Conservation (phyloP, 2,329 filamentous ascomycete species). For the Exophiala viscosa region DNA sequence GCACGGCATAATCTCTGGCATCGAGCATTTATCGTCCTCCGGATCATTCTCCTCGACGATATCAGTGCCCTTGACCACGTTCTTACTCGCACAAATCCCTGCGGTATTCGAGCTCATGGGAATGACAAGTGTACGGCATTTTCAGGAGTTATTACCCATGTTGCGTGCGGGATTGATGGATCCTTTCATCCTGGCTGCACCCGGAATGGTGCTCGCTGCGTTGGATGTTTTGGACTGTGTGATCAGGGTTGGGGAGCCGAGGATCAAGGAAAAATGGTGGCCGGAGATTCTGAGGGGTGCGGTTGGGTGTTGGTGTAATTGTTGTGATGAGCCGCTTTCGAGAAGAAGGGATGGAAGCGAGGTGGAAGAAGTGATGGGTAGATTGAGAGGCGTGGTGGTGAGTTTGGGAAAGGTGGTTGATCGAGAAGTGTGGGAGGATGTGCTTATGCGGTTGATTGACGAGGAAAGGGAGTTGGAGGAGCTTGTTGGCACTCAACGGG, state of each 20-base stretch:
- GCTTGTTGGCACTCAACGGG: no score
- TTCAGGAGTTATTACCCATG: constrained; percentile 64
- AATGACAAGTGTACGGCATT: constrained; percentile 38
- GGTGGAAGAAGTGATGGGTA: constrained; percentile 29
- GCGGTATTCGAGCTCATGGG: constrained; percentile 33
- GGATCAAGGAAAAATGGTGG: constrained; percentile 56
- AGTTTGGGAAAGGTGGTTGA: constrained; percentile 26
- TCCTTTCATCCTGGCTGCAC: constrained; percentile 60
- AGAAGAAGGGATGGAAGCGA: constrained; percentile 1
- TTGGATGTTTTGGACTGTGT: constrained; percentile 53
- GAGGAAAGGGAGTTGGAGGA: constrained; percentile 35
- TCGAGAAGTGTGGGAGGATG: constrained; percentile 24
- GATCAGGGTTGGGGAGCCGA: constrained; percentile 65
- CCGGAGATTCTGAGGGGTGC: constrained; percentile 62
- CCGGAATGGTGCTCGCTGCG: constrained; percentile 53
- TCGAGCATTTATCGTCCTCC: constrained; percentile 40
- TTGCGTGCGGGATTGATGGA: constrained; percentile 63
- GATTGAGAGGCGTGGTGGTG: constrained; percentile 31
- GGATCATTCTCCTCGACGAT: constrained; percentile 42
- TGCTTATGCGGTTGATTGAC: constrained; percentile 30
- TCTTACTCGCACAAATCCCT: constrained; percentile 34
- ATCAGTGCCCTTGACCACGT: constrained; percentile 48
- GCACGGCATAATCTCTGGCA: constrained; percentile 42
- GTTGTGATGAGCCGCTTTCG: constrained; percentile 38
- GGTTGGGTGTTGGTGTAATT: constrained; percentile 60